Conservation (phyloP, 805 yeast genomes). For the Lachancea thermotolerans region DNA sequence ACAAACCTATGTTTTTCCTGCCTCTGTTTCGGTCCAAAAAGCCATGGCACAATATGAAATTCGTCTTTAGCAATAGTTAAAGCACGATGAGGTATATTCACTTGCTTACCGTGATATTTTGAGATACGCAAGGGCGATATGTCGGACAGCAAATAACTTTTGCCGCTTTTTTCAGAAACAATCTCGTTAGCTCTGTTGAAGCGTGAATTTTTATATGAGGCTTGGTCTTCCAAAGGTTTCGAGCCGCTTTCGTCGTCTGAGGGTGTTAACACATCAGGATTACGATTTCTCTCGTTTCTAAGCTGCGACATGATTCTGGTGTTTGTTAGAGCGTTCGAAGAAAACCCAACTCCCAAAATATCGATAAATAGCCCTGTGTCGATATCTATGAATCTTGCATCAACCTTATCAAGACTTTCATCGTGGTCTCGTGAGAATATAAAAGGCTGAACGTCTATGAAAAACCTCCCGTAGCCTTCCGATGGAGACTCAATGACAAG, state of each 20-base stretch:
- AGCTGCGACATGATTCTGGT: background rate
- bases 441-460: conserved; percentile 37
- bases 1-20: conserved; percentile 1
- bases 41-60: background rate
- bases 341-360: conserved; percentile 43
- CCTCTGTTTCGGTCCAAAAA: conserved; percentile 1
- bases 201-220: no score
- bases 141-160: background rate
- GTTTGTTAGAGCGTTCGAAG: background rate
- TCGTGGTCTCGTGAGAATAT: conserved; percentile 41
- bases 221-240: no score
- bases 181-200: background rate
- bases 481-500: conserved; percentile 22
- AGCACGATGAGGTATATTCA: background rate
- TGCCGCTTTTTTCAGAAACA: conserved; percentile 1
- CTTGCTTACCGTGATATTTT: conserved; percentile 3
- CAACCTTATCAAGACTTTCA: conserved; percentile 39
- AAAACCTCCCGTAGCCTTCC: conserved; percentile 36
- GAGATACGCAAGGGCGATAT: conserved; percentile 2
- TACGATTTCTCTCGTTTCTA: background rate
- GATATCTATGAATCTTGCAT: conserved; percentile 54
- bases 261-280: background rate
- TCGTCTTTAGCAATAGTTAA: conserved; percentile 2
- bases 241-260: no score
- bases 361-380: conserved; percentile 55